Base-by-base conservation (phyloP, 805 yeast genomes). In the Metschnikowia continentalis region DNA sequence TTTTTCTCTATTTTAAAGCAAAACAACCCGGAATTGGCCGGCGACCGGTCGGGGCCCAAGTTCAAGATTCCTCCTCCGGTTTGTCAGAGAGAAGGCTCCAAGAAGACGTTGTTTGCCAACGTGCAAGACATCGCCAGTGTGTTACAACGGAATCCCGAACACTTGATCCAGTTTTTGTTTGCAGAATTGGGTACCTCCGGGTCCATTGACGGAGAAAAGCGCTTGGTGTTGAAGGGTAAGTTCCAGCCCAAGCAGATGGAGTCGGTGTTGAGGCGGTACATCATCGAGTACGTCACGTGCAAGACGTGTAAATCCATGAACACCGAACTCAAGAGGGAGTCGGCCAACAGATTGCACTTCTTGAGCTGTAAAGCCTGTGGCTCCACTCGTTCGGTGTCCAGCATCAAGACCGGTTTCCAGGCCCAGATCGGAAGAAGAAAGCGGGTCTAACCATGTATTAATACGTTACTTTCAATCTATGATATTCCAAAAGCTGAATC, bases 161-260 rank as follows among this genome's bases (percentile, higher is more conserved):
- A 94, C 75, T 84, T 94, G 58, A 94, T 94, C 71, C 97, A 90
- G 76, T 94, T 87, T 74, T 75, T 94, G 72, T 94, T 94, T 74
- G 97, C 98, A 1, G 99, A 94, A 77, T 80, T 94, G 81, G 99
- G 99, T 84, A 94, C 99, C 19, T 90, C 98, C 2, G 99, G 99
- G 67, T 91, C 97, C 50, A 92, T 94, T 54, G 99, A 94, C 74
- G 99, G 98, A 70, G 92, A 89, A 72, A 89, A 90, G 78, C 86
- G 99, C 74, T 82, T 94, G 70, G 90, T 94, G 57, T 92, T 94
- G 71, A 94, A 90, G 79, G 99, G 99, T 78, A 88, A 96, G 72
- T 94, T 90, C 80, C 96, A 88, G 76, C 96, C 96, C 62, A 94
- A 92, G 75, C 97, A 91, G 73, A 85, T 94, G 80, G 99, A 94